Evolutionary conservation across 495 filamentous ascomycete species (phyloP), one percentile per base, ranked within the genome.

Genomic region (Tuber calosporum): DNA sequence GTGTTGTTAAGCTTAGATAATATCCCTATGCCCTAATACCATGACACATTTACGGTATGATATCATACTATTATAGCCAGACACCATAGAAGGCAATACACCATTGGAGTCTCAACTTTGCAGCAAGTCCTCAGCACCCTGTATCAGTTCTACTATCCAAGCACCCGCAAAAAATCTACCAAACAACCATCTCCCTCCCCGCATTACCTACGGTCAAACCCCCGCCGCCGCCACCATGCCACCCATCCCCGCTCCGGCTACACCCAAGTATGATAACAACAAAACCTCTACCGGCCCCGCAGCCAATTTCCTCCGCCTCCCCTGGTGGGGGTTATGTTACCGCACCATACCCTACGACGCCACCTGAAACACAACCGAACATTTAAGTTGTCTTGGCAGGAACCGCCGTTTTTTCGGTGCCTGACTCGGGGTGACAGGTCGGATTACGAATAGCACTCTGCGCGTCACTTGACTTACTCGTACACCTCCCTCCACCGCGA

Each of bases 341-440:
- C 53, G 11, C 13, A 30, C 13, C 53, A 34, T 30, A 15, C 53
- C 26, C 6, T 1, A 15, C 13, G 4, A 4, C 26, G 5, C 26
- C 53, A 62, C 53, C 53, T 34, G 30, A 62, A 58, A 58, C 48
- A 58, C 48, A 58, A 19, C 26, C 53, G 53, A 62, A 15, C 26
- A 62, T 62, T 62, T 34, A 34, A 62, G 53, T 62, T 62, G 53
- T 62, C 53, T 62, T 34, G 53, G 53, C 53, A 19, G 53, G 53
- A 62, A 62, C 53, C 6, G 13, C 53, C 26, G 53, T 62, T 62
- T 30, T 34, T 30, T 11, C n/a, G 8, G 48, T 30, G 48, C 48
- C n/a, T 26, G 48, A 26, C 22, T 15, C n/a, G n/a, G 48, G n/a
- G n/a, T 9, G 43, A 15, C 45, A 22, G 5, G 8, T 2, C 1